phyloP scores from a whole-genome alignment of 2,329 filamentous ascomycete genomes.

The Venturiaceae sp. region DNA sequence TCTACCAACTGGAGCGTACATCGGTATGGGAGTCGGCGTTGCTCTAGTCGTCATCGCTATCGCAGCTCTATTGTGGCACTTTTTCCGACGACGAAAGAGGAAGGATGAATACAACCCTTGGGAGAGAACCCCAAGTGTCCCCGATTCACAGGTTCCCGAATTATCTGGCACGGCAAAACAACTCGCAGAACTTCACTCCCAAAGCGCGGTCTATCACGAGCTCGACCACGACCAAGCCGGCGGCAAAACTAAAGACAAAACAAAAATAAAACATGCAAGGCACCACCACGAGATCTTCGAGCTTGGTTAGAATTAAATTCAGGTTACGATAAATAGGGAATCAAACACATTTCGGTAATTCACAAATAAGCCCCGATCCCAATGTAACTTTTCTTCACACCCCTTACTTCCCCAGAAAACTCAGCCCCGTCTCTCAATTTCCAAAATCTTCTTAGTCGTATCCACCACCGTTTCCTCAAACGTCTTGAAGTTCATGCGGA shows the following conservation, averaged over 20 bases:
- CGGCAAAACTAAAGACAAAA: not conserved
- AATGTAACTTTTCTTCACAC: no score
- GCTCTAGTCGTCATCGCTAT: not conserved
- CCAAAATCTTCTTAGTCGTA: constrained; percentile 17
- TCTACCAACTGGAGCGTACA: not conserved
- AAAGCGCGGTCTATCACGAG: not conserved
- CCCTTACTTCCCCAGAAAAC: not conserved
- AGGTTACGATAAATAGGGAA: no score
- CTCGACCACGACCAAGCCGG: not conserved
- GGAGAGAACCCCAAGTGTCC: no score
- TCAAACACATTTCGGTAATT: no score
- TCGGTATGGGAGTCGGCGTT: not conserved
- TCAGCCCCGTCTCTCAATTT: constrained; percentile 13
- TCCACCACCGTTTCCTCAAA: constrained; percentile 18
- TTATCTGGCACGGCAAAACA: not conserved
- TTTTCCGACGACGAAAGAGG: not conserved
- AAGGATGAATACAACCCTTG: not conserved
- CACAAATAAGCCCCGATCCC: no score
- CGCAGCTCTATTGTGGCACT: not conserved
- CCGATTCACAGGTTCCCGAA: not conserved
- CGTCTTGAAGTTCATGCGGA: constrained; percentile 15
- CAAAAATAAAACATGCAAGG: not conserved
- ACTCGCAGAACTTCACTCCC: not conserved
- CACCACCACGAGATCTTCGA: not conserved
- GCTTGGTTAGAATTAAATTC: no score